Evolutionary conservation across 257 asterid species (phyloP).

Genomic region (Knoxia roxburghii): DNA sequence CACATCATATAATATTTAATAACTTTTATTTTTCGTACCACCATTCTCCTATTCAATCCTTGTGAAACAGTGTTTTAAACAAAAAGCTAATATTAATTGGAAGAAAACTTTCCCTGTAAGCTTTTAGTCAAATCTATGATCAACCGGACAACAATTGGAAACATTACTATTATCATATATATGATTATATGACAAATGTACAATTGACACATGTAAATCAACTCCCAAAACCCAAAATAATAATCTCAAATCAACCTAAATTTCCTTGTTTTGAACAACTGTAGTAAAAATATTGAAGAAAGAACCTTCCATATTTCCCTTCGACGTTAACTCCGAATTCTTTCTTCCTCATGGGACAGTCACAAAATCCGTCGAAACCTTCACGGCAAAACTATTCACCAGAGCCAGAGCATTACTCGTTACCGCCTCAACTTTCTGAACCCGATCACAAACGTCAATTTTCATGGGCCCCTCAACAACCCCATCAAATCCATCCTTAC

Average conservation of each 20-base stretch:
- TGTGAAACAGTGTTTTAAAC: no score
- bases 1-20: no score
- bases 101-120: no score
- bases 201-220: background rate
- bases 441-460: conserved; percentile 43
- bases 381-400: conserved; percentile 52
- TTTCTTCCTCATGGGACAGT: background rate
- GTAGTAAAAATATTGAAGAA: no score
- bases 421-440: conserved; percentile 40
- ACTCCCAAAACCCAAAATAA: background rate
- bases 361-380: conserved; percentile 17
- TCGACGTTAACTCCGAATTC: background rate
- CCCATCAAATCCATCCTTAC: conserved; percentile 70
- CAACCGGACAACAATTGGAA: no score
- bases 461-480: conserved; percentile 42
- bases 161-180: no score
- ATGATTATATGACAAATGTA: background rate
- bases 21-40: no score
- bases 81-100: no score
- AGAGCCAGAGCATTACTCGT: conserved; percentile 86
- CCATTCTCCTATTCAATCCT: no score
- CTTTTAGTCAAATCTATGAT: no score
- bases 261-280: background rate
- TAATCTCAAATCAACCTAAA: background rate
- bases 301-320: background rate